Evolutionary conservation across 371 early-diverging fungal species (phyloP).

Genomic region (Lichtheimia hyalospora): DNA sequence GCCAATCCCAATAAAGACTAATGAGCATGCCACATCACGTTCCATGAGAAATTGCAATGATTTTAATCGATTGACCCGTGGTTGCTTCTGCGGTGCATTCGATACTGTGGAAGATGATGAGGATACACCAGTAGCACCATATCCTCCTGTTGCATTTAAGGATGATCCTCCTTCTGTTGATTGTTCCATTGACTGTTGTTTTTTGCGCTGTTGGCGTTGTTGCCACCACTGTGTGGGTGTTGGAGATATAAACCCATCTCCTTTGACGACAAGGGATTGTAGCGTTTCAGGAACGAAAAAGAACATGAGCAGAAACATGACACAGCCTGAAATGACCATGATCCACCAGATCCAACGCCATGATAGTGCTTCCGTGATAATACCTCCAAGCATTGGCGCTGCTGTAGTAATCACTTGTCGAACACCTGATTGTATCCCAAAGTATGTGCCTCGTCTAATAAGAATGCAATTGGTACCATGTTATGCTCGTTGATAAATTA

Average conservation of each 20-base stretch:
- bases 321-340: slow-evolving; percentile 42
- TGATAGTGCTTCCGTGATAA: slow-evolving; percentile 7
- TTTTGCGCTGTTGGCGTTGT: slow-evolving; percentile 14
- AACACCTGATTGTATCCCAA: slow-evolving; percentile 16
- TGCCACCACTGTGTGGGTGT: slow-evolving; percentile 20
- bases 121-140: not conserved
- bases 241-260: slow-evolving; percentile 18
- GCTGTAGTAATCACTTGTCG: slow-evolving; percentile 23
- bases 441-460: not conserved
- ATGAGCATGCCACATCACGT: slow-evolving; percentile 14
- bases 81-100: slow-evolving; percentile 7
- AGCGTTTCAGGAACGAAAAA: slow-evolving; percentile 63
- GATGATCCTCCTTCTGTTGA: not conserved
- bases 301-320: slow-evolving; percentile 38
- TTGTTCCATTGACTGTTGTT: not conserved
- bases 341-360: slow-evolving; percentile 49
- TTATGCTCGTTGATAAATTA: not conserved
- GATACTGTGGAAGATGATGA: not conserved
- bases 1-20: slow-evolving; percentile 14
- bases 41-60: slow-evolving; percentile 16
- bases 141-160: not conserved
- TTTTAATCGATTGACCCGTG: slow-evolving; percentile 7
- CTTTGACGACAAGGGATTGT: slow-evolving; percentile 36
- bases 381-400: slow-evolving; percentile 43
- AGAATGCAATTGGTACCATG: not conserved